phyloP scores from a whole-genome alignment of 345 rosid genomes.

The Eutrema heterophyllum region DNA sequence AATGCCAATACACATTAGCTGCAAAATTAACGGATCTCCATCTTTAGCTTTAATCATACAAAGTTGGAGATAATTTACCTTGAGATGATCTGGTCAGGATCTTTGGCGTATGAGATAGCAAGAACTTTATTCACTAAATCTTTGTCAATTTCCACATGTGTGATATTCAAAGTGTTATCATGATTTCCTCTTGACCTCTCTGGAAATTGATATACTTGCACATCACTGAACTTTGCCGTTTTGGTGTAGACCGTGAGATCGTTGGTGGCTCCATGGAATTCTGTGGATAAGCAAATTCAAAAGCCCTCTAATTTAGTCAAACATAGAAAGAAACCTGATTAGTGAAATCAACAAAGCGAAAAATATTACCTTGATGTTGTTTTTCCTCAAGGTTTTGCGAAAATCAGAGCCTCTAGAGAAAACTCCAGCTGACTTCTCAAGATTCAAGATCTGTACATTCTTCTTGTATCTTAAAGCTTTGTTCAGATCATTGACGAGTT shows the following conservation, averaged over 20 bases:
- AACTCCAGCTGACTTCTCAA: constrained; percentile 15
- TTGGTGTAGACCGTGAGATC: constrained; percentile 7
- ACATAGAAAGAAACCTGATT: background rate
- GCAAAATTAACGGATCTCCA: background rate
- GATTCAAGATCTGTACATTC: constrained; percentile 15
- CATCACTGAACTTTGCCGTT: constrained; percentile 9
- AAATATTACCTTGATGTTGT: background rate
- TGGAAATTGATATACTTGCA: background rate
- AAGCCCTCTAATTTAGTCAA: background rate
- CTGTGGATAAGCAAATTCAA: background rate
- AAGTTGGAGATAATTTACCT: background rate
- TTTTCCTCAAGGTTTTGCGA: background rate
- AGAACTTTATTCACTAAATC: background rate
- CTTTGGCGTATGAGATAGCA: constrained; percentile 6
- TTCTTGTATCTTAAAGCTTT: background rate
- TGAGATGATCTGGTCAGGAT: background rate
- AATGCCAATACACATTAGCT: background rate
- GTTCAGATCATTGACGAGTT: background rate
- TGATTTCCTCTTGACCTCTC: background rate
- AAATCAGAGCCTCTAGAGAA: background rate
- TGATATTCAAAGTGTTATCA: background rate
- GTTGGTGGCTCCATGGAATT: constrained; percentile 9
- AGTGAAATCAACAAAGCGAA: background rate
- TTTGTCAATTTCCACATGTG: background rate
- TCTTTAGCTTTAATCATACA: background rate